A percentile compares a stretch with the other conserved stretches of the same genome.
Conservation (phyloP, 2,329 filamentous ascomycete genomes). For the Decorospora gaudefroyi region DNA sequence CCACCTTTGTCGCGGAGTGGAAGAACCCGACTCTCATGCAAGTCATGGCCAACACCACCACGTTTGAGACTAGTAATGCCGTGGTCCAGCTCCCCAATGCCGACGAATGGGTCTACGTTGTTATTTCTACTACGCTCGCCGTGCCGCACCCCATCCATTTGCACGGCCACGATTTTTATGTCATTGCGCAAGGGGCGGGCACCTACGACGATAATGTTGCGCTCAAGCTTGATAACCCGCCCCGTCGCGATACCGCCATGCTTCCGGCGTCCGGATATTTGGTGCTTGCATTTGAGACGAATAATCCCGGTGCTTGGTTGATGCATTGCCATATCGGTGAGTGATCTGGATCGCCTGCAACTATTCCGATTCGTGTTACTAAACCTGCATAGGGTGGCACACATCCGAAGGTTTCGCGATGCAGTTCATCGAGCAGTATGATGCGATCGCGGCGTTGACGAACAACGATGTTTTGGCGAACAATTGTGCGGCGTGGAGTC, state of each 20-base stretch:
- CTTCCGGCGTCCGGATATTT: constrained; percentile 40
- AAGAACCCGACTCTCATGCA: constrained; percentile 47
- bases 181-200: constrained; percentile 38
- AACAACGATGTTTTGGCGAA: constrained; percentile 11
- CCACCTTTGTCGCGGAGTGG: constrained; percentile 48
- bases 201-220: constrained; percentile 19
- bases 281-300: constrained; percentile 43
- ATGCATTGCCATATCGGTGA: constrained; percentile 48
- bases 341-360: no score
- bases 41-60: constrained; percentile 41
- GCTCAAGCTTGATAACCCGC: constrained; percentile 39
- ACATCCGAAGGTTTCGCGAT: constrained; percentile 42
- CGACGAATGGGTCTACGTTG: constrained; percentile 48
- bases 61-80: constrained; percentile 39
- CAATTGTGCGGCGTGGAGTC: constrained; percentile 22
- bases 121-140: constrained; percentile 46
- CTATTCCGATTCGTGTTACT: neutral
- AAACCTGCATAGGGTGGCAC: constrained; percentile 31
- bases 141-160: constrained; percentile 43
- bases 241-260: constrained; percentile 41
- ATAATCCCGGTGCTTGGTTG: constrained; percentile 47
- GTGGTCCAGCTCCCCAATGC: constrained; percentile 32
- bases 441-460: constrained; percentile 32
- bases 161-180: constrained; percentile 43
- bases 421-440: constrained; percentile 40